Evolutionary conservation across 805 yeast genomes (phyloP).

Genomic region (Nematodospora valgi): DNA sequence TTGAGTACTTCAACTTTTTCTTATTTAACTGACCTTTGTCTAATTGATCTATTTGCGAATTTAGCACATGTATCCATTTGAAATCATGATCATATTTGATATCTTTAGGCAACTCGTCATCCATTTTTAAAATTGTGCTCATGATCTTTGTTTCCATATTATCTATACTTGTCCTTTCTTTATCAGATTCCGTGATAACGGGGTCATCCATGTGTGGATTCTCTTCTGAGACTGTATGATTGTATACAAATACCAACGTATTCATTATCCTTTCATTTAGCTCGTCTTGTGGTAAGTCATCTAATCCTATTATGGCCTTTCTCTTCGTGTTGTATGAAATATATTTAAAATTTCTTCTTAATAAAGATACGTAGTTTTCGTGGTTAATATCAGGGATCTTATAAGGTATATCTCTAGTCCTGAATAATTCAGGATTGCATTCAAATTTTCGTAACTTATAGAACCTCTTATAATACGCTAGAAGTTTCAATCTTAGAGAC

Average conservation of each 20-base stretch:
- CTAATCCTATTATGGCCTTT: conserved; percentile 11
- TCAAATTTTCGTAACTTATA: conserved; percentile 25
- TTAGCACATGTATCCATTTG: conserved; percentile 18
- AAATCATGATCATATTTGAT: conserved; percentile 24
- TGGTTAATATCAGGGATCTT: conserved; percentile 2
- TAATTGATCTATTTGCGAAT: not conserved
- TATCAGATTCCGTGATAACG: conserved; percentile 16
- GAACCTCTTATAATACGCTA: conserved; percentile 28
- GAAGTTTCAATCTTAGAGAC: conserved; percentile 11
- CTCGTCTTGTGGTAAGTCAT: conserved; percentile 11
- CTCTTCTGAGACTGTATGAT: conserved; percentile 22
- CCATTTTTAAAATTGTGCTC: conserved; percentile 22
- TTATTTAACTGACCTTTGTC: conserved; percentile 5
- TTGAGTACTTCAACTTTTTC: conserved; percentile 3
- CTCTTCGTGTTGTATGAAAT: conserved; percentile 17
- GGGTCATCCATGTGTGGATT: conserved; percentile 10
- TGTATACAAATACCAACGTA: conserved; percentile 29
- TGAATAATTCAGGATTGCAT: not conserved
- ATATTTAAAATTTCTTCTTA: conserved; percentile 25
- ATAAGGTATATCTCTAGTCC: conserved; percentile 3
- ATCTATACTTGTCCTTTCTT: conserved; percentile 12
- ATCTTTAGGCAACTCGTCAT: conserved; percentile 16
- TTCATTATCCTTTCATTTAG: conserved; percentile 20
- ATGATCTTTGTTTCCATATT: conserved; percentile 21
- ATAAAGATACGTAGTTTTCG: conserved; percentile 15